Base-by-base conservation (phyloP, 2,329 filamentous ascomycete species). In the Tolypocladium ovalisporum region DNA sequence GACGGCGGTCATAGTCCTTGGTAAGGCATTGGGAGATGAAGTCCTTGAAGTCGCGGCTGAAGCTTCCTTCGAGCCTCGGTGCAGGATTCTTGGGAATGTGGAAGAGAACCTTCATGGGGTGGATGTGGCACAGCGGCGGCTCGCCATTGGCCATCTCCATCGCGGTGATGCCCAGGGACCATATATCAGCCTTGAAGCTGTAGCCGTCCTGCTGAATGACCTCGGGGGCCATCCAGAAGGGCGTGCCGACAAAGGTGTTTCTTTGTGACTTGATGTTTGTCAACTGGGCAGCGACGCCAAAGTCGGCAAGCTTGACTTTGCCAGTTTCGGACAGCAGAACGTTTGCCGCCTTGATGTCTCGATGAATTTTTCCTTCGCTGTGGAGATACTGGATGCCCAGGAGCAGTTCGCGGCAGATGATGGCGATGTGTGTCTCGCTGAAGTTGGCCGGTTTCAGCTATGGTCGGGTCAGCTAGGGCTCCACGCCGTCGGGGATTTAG, bases 191-290 rank as follows among this genome's bases (percentile, higher is more conserved):
- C 72, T 94, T 94, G 76, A 90, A 94, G 70, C 93, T 90, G 61
- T 85, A 85, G 19, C 82, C 83, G 62, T 89, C 84, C 73, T 96
- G 90, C 70, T 95, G 87, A 63, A 96, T 96, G 39, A 96, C 91
- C 69, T 96, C 91, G 1, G 91, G 91, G 1, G 91, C 91, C 91
- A 96, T 96, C 91, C 91, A 96, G 69, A 95, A 96, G 0, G 94
- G 94, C 0, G 93, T 97, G 24, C 94, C 94, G 24, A 99, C 94
- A 67, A 99, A 97, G 0, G 94, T 99, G 73, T 97, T 93, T 56
- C 94, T 85, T 71, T 97, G 91, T 2, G 93, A 97, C 74, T 97
- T 97, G 75, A 97, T 96, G 69, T 97, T 96, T 60, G 90, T 96
- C 66, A 99, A 79, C 71, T 99, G 94, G 35, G 94, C 93, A 9